Evolutionary conservation across 306 rosid species (phyloP), one percentile per base, ranked within the genome.

Genomic region (Pyrus pyrifolia): DNA sequence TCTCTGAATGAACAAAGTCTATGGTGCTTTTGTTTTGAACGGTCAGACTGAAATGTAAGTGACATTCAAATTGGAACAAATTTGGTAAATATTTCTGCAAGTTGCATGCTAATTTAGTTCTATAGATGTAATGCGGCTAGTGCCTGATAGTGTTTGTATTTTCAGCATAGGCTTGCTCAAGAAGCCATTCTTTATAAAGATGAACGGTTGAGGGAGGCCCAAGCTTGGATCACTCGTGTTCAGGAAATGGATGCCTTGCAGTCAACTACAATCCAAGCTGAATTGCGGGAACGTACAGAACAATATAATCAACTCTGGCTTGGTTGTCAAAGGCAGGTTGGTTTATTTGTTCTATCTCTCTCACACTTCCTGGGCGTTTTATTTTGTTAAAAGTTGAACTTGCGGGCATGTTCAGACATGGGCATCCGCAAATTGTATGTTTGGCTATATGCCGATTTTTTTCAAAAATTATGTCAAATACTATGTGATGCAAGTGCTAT

Each of bases 281-380:
- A 96, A 80, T 74, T 96, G 86, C 85, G 93, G 38, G 99, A 96
- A 60, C 97, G 97, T 45, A 85, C 93, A 6, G 99, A 96, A 73
- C 98, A 96, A 68, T 96, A 91, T 78, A 96, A 91, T 83, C 98
- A 96, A 75, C 93, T 96, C 51, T 96, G 99, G 99, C 86, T 91
- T 86, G 91, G 89, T 75, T 91, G 87, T 60, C 99, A 96, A 78
- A 90, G 98, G 83, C 98, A 96, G 99, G 99, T 92, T 78, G 81
- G 75, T 83, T 65, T 33, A 42, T 74, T 74, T 51, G 21, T 73
- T 46, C 38, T 79, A 67, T 79, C 67, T 33, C 30, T 66, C 4
- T 66, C 12, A 25, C 58, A 59, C 42, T 14, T 60, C 31, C 2
- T 31, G 11, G 66, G 74, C 75, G 45, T 14, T 27, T 63, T 25